Percentiles rank a stretch among this genome's conserved stretches.
Evolutionary conservation across 306 rosid species (phyloP).

Genomic region (Mimosa bimucronata): DNA sequence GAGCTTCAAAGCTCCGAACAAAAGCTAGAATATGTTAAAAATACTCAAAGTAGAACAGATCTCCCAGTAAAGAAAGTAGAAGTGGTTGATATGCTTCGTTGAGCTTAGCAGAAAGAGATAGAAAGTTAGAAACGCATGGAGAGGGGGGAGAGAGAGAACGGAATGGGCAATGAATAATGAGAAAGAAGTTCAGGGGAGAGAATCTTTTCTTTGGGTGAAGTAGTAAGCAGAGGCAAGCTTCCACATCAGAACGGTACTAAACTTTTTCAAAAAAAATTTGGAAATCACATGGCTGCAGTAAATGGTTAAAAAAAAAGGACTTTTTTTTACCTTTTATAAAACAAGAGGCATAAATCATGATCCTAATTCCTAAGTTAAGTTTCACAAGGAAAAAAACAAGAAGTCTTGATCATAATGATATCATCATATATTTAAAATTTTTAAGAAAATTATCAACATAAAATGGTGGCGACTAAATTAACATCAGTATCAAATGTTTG

Average conservation of each 20-base stretch:
- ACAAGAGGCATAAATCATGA: not conserved
- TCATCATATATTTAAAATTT: not conserved
- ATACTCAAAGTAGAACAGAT: not conserved
- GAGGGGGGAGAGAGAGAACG: not conserved
- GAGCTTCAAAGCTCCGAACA: constrained; percentile 3
- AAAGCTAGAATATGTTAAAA: not conserved
- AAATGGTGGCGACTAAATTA: not conserved
- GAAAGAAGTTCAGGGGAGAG: constrained; percentile 23
- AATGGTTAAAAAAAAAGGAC: not conserved
- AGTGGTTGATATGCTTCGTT: not conserved
- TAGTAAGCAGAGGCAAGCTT: constrained; percentile 19
- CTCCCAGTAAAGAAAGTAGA: not conserved
- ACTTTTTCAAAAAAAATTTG: constrained; percentile 17
- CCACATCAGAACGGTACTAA: constrained; percentile 12
- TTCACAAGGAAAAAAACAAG: not conserved
- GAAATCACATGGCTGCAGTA: constrained; percentile 24
- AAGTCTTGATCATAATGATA: not conserved
- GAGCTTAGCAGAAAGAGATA: not conserved
- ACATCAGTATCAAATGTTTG: too few relatives aligned
- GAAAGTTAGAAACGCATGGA: not conserved
- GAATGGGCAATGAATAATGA: not conserved
- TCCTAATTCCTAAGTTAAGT: not conserved
- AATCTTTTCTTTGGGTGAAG: constrained; percentile 38
- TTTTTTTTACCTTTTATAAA: not conserved
- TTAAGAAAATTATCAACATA: too few relatives aligned